Evolutionary conservation across 257 asterid species (phyloP).

Genomic region (Leptodermis oblonga): DNA sequence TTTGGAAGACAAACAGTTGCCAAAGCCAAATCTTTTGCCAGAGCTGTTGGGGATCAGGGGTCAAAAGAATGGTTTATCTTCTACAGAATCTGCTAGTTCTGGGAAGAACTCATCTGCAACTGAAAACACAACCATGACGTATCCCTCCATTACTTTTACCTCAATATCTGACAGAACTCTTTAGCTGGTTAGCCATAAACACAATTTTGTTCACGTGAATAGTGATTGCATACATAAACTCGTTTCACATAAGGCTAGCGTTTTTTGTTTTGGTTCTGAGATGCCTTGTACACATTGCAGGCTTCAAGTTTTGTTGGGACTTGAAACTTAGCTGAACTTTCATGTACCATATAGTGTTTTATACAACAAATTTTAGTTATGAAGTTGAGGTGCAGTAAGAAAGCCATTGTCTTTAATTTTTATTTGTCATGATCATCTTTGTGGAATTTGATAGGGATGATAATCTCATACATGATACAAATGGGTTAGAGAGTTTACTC

Average conservation of each 20-base stretch:
- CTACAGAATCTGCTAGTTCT: constrained; percentile 22
- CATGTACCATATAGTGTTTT: constrained; percentile 1
- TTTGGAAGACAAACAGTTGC: constrained; percentile 34
- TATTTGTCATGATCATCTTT: neutral
- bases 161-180: constrained; percentile 53
- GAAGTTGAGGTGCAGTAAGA: neutral
- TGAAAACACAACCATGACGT: constrained; percentile 29
- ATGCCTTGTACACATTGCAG: neutral
- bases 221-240: too few relatives aligned
- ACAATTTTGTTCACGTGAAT: neutral
- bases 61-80: constrained; percentile 17
- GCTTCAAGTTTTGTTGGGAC: constrained; percentile 3
- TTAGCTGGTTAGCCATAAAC: constrained; percentile 16
- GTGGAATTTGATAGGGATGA: neutral
- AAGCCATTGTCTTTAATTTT: neutral
- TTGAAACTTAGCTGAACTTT: neutral
- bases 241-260: too few relatives aligned
- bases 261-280: neutral
- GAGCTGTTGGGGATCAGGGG: constrained; percentile 34
- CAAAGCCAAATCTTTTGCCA: constrained; percentile 47
- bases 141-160: constrained; percentile 56
- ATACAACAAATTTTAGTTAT: neutral
- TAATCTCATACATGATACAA: too few relatives aligned
- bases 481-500: too few relatives aligned
- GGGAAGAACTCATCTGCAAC: constrained; percentile 34